Evolutionary conservation across 192 early-diverging fungal genomes (phyloP), one percentile per base, ranked within the genome.

Genomic region (Entomortierella parvispora): DNA sequence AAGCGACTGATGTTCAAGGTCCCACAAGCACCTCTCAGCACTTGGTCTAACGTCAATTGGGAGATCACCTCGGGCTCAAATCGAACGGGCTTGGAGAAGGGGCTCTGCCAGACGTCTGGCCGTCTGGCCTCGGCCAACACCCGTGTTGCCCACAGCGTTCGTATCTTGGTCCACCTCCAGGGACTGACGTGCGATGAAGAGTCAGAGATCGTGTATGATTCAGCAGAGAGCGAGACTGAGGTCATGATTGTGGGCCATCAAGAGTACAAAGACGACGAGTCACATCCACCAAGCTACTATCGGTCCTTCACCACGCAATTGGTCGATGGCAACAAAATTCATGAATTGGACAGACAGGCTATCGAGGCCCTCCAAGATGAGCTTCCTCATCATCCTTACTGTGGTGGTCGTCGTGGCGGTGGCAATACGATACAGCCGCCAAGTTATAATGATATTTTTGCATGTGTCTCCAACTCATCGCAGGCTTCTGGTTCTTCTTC

Each of bases 1-100:
- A 77, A 68, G 22, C 74, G 74, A 15, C 59, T 77, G 4, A 23
- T 77, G 28, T 77, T 77, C 61, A 77, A 68, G 51, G 60, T 68
- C 22, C 74, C 74, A 22, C 53, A 77, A 18, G 4, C 49, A n/a
- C 58, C 71, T 0, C 45, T 67, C 11, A 47, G 32, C 4, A 12
- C 31, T 12, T 76, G 71, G 64, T 63, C 51, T 15, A 42, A 54
- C 15, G 46, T 43, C 17, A 37, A 62, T 11, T n/a, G 46, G 26
- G 29, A 40, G 33, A 31, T 32, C 28, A 28, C 56, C 6, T 10
- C 48, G 11, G 29, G 54, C 28, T 23, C 43, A 17, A 11, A 14
- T 17, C 58, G 58, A 25, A 34, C 64, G 1, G 23, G 22, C 2
- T 61, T 77, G 48, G 54, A 58, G 3, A 68, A 68, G 48, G 74